These are phyloP conservation scores for Pseudozyma sp. DNA, from an alignment of 1,284 basidiomycete species.

Conservation along the genomic window DNA sequence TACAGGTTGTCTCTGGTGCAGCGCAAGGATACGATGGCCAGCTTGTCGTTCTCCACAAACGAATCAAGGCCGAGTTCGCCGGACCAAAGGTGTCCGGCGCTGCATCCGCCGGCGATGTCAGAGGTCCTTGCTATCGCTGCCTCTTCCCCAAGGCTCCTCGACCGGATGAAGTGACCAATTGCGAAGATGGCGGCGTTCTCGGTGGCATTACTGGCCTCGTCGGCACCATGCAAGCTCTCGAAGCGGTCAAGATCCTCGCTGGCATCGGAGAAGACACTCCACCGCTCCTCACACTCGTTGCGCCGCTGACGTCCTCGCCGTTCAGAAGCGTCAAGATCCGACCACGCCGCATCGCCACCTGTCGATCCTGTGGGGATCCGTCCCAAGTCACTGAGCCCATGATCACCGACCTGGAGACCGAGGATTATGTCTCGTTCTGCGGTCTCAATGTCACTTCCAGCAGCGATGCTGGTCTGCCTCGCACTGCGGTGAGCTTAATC, in stretches of 20 bases:
- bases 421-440: slow-evolving; percentile 65
- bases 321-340: slow-evolving; percentile 87
- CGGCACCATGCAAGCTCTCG: slow-evolving; percentile 89
- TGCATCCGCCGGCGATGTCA: slow-evolving; percentile 13
- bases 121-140: slow-evolving; percentile 93
- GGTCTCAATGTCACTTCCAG: slow-evolving; percentile 19
- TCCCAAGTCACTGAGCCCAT: slow-evolving; percentile 24
- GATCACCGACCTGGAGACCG: slow-evolving; percentile 51
- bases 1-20: slow-evolving; percentile 90
- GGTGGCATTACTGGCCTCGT: slow-evolving; percentile 91
- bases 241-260: slow-evolving; percentile 78
- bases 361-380: slow-evolving; percentile 62
- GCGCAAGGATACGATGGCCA: slow-evolving; percentile 93
- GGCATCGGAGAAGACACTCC: slow-evolving; percentile 63
- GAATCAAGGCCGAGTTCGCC: slow-evolving; percentile 34
- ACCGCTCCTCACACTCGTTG: slow-evolving; percentile 79
- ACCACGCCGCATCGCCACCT: slow-evolving; percentile 48
- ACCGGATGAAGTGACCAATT: slow-evolving; percentile 72
- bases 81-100: slow-evolving; percentile 9
- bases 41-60: slow-evolving; percentile 71
- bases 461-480: slow-evolving; percentile 69
- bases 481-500: slow-evolving; percentile 74
- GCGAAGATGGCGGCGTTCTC: slow-evolving; percentile 90
- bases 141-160: slow-evolving; percentile 77
- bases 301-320: slow-evolving; percentile 77